Base-by-base conservation (phyloP, 2,329 filamentous ascomycete genomes). In the Epichloe gansuensis region DNA sequence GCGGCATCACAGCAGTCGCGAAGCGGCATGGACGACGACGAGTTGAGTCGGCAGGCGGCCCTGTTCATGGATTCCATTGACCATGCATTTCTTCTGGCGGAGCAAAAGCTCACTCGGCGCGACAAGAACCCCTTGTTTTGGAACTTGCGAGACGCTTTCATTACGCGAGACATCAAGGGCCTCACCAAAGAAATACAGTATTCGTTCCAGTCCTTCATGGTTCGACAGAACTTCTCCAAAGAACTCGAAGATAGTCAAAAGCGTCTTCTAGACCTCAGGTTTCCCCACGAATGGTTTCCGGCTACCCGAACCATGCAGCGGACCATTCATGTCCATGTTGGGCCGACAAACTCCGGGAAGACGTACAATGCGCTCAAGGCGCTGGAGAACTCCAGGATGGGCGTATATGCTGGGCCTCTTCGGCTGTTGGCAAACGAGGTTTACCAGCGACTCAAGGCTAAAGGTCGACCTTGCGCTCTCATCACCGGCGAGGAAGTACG, bases 311-410 rank as follows among this genome's bases (percentile, higher is more conserved):
- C 80, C 45, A 74, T 93, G 60, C 87, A 90, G 61, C 78, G 93
- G 44, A 91, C 81, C 0, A 78, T 98, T 41, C 89, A 97, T 70
- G 73, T 98, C 21, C 93, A 98, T 61, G 89, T 98, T 48, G 93
- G 93, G 0, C 93, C 93, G 1, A 98, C 93, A 2, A 98, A 98
- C 67, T 97, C 93, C 0, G 93, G 93, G 53, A 98, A 98, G 74
- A 98, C 94, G 0, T 98, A 97, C 64, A 85, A 89, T 64, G 94
- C 93, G 0, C 71, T 98, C 56, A 84, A 95, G 68, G 82, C 85
- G 12, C 75, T 98, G 11, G 88, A 96, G 64, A 74, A 80, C 48
- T 84, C 85, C 2, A 76, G 82, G 34, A 77, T 74, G 8, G 93
- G 93, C 40, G 82, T 95, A 48, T 98, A 97, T 64, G 89, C 91